Conservation (phyloP, 2,329 filamentous ascomycete species). For the Sclerotinia spermophila region DNA sequence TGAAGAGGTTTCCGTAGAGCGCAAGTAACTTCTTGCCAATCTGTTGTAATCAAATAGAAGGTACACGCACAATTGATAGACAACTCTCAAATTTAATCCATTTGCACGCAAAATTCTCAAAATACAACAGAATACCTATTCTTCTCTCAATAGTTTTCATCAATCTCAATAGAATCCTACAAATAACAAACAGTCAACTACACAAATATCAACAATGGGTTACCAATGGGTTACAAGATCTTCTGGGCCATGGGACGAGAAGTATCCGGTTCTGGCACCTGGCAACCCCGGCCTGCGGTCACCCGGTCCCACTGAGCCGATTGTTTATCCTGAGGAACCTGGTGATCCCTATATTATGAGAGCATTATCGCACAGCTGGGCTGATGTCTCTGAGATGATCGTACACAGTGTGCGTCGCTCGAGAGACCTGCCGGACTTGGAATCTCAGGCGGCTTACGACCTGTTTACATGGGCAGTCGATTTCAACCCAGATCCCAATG, state of each 20-base stretch:
- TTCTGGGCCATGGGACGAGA: not conserved
- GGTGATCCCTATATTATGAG: not conserved
- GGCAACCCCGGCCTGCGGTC: not conserved
- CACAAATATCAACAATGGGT: not conserved
- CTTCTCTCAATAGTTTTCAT: no score
- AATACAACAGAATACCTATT: not conserved
- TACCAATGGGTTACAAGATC: no score
- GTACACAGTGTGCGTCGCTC: not conserved
- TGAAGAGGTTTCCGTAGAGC: not conserved
- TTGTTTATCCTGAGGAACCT: not conserved
- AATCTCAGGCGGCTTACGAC: not conserved
- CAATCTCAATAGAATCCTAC: rapidly evolving
- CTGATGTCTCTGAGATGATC: not conserved
- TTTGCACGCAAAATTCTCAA: not conserved
- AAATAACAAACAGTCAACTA: not conserved
- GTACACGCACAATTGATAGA: not conserved
- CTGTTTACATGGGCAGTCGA: not conserved
- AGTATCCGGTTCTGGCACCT: not conserved
- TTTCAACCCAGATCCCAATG: no score
- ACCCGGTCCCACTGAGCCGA: no score
- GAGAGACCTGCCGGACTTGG: not conserved
- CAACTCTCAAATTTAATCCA: not conserved
- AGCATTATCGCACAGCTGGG: not conserved
- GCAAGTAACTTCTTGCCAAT: not conserved
- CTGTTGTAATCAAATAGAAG: not conserved